Conservation (phyloP, 2,329 filamentous ascomycete genomes). For the Bipolaris bicolor region DNA sequence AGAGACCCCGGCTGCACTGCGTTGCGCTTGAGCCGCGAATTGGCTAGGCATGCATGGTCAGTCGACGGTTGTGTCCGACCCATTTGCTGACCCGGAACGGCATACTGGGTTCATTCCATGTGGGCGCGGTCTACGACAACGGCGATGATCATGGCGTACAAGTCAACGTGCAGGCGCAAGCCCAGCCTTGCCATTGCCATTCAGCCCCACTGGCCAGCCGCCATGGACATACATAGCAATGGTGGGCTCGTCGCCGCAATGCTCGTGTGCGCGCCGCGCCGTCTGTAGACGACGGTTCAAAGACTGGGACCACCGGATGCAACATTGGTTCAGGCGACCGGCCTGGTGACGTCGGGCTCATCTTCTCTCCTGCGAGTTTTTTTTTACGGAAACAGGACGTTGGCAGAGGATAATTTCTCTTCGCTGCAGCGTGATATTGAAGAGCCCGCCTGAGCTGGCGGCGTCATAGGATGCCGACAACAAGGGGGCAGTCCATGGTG, state of each 20-base stretch:
- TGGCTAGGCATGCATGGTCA: slow-evolving; percentile 31
- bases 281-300: not conserved
- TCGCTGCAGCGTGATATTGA: slow-evolving; percentile 38
- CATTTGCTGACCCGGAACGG: slow-evolving; percentile 45
- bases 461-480: slow-evolving; percentile 28
- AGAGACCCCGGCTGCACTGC: slow-evolving; percentile 26
- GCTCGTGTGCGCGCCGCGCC: not conserved
- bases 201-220: slow-evolving; percentile 2
- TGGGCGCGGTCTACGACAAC: slow-evolving; percentile 14
- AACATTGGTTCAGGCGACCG: slow-evolving; percentile 9
- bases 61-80: slow-evolving; percentile 44
- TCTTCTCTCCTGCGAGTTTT: not conserved
- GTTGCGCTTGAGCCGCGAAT: slow-evolving; percentile 43
- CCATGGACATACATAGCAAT: not conserved
- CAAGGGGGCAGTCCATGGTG: slow-evolving; percentile 42
- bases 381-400: not conserved
- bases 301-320: not conserved
- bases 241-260: not conserved
- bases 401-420: slow-evolving; percentile 32
- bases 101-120: slow-evolving; percentile 32
- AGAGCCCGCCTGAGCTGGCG: slow-evolving; percentile 38
- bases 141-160: slow-evolving; percentile 23
- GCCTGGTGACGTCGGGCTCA: slow-evolving; percentile 10
- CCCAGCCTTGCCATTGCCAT: slow-evolving; percentile 17
- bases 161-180: slow-evolving; percentile 2